A percentile compares a stretch with the other conserved stretches of the same genome.
Conservation (phyloP, 441 rosid genomes). For the Pelargonium myrrhifolium region DNA sequence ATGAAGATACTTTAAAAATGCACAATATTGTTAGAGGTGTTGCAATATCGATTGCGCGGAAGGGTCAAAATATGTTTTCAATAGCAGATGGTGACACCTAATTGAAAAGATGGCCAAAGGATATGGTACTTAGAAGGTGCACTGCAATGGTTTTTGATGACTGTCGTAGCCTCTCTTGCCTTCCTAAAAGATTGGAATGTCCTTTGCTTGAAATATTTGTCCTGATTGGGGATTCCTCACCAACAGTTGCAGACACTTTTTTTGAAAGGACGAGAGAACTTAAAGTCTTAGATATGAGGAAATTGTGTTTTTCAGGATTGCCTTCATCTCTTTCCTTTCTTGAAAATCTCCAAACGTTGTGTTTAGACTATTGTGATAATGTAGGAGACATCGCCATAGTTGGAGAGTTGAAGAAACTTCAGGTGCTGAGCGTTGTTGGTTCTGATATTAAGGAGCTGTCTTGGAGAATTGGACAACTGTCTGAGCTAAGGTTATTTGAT, state of each 20-base stretch:
- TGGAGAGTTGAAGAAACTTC: slow-evolving; percentile 8
- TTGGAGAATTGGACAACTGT: slow-evolving; percentile 20
- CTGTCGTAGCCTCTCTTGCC: not conserved
- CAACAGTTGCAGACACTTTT: not conserved
- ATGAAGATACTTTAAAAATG: slow-evolving; percentile 13
- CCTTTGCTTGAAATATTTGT: not conserved
- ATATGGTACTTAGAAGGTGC: not conserved
- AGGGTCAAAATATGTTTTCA: not conserved
- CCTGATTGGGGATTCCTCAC: not conserved
- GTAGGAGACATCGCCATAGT: slow-evolving; percentile 10
- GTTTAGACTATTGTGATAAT: not conserved
- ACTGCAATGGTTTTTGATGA: not conserved
- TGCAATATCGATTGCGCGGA: slow-evolving; percentile 22
- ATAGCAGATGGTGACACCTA: not conserved
- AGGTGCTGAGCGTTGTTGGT: slow-evolving; percentile 22
- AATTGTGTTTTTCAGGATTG: not conserved
- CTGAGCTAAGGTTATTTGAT: slow-evolving; percentile 19
- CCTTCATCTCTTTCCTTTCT: slow-evolving; percentile 17
- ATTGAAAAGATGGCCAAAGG: not conserved
- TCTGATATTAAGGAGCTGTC: slow-evolving; percentile 23
- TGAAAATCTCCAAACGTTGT: slow-evolving; percentile 7
- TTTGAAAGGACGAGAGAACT: slow-evolving; percentile 6
- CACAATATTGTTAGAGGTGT: slow-evolving; percentile 25
- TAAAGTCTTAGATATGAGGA: slow-evolving; percentile 11
- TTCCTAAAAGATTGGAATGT: not conserved